Base-by-base conservation (phyloP, 2,329 filamentous ascomycete species). In the Xylaria hypoxylon region DNA sequence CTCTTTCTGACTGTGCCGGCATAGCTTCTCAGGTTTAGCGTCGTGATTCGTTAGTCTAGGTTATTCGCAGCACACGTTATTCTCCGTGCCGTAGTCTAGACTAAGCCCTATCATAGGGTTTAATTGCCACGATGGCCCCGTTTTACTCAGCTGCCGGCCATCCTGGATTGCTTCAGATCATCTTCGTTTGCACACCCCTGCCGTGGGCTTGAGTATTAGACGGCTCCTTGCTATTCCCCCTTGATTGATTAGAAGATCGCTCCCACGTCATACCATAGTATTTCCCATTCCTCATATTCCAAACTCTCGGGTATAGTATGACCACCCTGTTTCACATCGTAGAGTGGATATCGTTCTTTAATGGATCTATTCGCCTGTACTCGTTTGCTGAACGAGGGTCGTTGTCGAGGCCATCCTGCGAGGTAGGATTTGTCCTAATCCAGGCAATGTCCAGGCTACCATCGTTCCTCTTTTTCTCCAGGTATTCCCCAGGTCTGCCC, bases 61-160 rank as follows among this genome's bases (percentile, higher is more conserved):
- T n/a, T 59, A 55, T 48, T 38, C 13, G 19, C 35, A 38, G n/a
- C 45, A 40, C 17, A 28, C 35, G 24, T 47, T 60, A 15, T 42
- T 58, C 28, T 57, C 45, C 40, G 48, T 4, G 35, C 35, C 35
- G 35, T 15, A 13, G 42, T n/a, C 15, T 40, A 26, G 26, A 58
- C 59, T 61, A 61, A 68, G 63, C 55, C 63, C 51, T 68, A 68
- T 63, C 55, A n/a, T 55, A 47, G 52, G 63, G 57, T 38, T 59
- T n/a, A 48, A 68, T 47, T n/a, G 44, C 44, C 33, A 44, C 24
- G 50, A 28, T 19, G 38, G 31, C n/a, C 52, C 33, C 5, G 22
- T 50, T 3, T 45, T 44, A 6, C 56, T 38, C 42, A 42, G 28
- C 38, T 44, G 33, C 38, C 53, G 59, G 50, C 24, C 57, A 52